These are phyloP conservation scores for Geum urbanum DNA, from an alignment of 306 rosid species.

Conservation along the genomic window DNA sequence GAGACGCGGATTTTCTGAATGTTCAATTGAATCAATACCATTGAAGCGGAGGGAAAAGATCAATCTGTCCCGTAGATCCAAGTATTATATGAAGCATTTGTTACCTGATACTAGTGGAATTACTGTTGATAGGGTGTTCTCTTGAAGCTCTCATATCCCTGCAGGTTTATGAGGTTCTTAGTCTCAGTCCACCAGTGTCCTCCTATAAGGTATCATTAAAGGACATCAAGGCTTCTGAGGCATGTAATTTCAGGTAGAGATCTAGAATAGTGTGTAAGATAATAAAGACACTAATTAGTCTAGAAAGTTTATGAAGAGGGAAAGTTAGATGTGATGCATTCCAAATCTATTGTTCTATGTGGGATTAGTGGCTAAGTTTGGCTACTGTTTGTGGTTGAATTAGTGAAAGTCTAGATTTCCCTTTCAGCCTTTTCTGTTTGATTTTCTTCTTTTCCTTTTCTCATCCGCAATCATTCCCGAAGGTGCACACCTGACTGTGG, in stretches of 20 bases:
- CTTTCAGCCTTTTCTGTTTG: too few species aligned
- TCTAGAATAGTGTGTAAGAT: neutral
- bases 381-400: neutral
- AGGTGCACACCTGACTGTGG: too few species aligned
- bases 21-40: slow-evolving; percentile 77
- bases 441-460: too few species aligned
- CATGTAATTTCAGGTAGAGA: neutral
- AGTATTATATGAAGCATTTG: slow-evolving; percentile 83
- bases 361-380: neutral
- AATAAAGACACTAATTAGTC: neutral
- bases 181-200: neutral
- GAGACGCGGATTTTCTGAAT: slow-evolving; percentile 91
- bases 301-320: neutral
- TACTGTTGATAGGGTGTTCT: slow-evolving; percentile 37
- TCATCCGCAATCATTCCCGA: too few species aligned
- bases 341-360: neutral
- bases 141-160: slow-evolving; percentile 20
- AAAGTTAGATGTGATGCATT: neutral
- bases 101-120: slow-evolving; percentile 72
- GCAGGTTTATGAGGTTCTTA: neutral
- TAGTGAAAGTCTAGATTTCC: neutral
- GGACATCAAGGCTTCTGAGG: neutral
- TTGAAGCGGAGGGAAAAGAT: slow-evolving; percentile 60
- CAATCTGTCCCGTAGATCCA: slow-evolving; percentile 82
- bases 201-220: neutral